Conservation (phyloP, 495 filamentous ascomycete genomes). For the Penicillium bovifimosum region DNA sequence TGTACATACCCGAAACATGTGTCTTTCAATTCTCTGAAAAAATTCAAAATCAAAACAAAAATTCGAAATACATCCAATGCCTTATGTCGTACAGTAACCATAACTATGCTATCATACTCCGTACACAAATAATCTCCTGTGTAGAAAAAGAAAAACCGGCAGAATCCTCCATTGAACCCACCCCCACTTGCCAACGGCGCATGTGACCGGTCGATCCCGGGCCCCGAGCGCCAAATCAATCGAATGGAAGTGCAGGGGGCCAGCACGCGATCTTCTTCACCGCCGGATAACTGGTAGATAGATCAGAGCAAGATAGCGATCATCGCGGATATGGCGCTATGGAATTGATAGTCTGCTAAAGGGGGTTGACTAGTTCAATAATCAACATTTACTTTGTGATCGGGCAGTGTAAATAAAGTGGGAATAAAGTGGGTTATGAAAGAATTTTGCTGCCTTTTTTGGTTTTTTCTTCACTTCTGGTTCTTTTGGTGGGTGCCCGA, state of each 20-base stretch:
- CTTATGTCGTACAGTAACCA: neutral
- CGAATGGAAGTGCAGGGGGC: neutral
- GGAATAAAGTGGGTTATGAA: neutral
- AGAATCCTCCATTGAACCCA: neutral
- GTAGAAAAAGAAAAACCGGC: neutral
- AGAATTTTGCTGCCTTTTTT: neutral
- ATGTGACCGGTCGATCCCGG: conserved; percentile 25
- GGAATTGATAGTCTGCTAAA: conserved; percentile 10
- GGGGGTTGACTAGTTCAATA: conserved; percentile 7
- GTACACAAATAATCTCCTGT: too few relatives aligned
- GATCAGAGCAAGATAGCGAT: conserved; percentile 21
- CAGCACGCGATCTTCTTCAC: conserved; percentile 12
- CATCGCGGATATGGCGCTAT: conserved; percentile 21
- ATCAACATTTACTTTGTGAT: too few relatives aligned
- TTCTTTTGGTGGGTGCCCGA: too few relatives aligned
- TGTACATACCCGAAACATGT: conserved; percentile 7
- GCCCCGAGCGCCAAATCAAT: conserved; percentile 10
- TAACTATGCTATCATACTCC: too few relatives aligned
- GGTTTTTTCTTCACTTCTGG: neutral
- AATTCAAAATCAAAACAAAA: neutral
- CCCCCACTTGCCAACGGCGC: conserved; percentile 13
- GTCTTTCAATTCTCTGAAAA: neutral
- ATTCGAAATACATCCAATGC: neutral
- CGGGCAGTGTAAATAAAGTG: neutral
- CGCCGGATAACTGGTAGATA: conserved; percentile 15